Base-by-base conservation (phyloP, 495 filamentous ascomycete species). In the Acidomyces sp. region DNA sequence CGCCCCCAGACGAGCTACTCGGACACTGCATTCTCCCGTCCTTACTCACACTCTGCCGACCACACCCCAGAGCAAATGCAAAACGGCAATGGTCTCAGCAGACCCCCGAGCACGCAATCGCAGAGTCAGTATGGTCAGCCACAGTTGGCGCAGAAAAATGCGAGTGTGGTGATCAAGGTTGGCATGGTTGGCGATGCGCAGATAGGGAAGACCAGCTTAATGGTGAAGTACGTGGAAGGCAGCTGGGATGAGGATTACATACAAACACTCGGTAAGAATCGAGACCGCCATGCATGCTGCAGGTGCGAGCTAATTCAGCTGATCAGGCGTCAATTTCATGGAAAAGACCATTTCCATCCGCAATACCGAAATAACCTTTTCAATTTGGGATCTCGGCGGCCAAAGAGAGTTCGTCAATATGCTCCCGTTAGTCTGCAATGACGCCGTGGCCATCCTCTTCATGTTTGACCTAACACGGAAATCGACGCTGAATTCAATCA, bases 171-270 rank as follows among this genome's bases (percentile, higher is more conserved):
- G 27, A 95, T 97, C 64, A 97, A 97, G 61, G 90, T 97, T 32
- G 90, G 90, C 43, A 97, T 97, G 92, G 90, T 97, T 21, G 90
- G 90, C 37, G 90, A 97, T 67, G 90, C 90, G 41, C 90, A 97
- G 60, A 97, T 97, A 51, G 90, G 90, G 44, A 97, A 97, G 69
- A 97, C 90, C 3, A 94, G 86, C 51, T 59, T 97, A 57, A 97
- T 97, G 90, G 90, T 97, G 37, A 97, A 97, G 62, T 97, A 97
- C 53, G 90, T 97, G 26, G 90, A 97, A 63, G 90, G 90, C 18
- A 93, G 85, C 60, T 97, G 92, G 83, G 90, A 97, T 61, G 90
- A 97, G 63, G 90, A 97, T 62, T 97, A 97, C 62, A 97, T 97
- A 53, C 90, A 97, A 64, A 97, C 90, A 19, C 64, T 97, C 34